Evolutionary conservation across 2,329 filamentous ascomycete species (phyloP).

Genomic region (Botrytis fragariae): DNA sequence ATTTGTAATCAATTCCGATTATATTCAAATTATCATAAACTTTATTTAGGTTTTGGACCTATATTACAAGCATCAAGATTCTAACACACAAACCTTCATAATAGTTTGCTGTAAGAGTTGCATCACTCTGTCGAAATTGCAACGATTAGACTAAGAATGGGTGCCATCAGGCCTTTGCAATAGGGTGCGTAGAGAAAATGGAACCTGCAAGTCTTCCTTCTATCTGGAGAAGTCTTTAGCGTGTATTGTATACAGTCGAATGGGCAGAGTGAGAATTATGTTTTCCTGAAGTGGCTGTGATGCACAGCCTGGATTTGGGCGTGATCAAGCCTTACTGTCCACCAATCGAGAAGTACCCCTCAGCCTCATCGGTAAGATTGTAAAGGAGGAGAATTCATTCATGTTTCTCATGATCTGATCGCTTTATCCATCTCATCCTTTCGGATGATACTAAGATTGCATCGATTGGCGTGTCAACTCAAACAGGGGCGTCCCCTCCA

Average conservation of each 20-base stretch:
- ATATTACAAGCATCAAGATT: too few species aligned
- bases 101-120: too few species aligned
- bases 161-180: not conserved
- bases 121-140: too few species aligned
- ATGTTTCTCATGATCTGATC: not conserved
- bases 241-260: not conserved
- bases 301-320: not conserved
- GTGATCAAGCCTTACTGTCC: not conserved
- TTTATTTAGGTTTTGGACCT: too few species aligned
- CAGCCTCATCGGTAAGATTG: not conserved
- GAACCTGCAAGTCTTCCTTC: not conserved
- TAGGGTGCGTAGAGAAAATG: not conserved
- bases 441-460: not conserved
- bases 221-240: not conserved
- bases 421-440: not conserved
- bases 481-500: not conserved
- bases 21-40: too few species aligned
- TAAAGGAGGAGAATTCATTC: fast-evolving
- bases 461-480: not conserved
- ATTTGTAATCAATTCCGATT: too few species aligned
- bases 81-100: too few species aligned
- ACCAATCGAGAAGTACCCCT: not conserved
- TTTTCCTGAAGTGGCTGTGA: not conserved
- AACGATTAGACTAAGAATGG: too few species aligned
- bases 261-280: not conserved